These are phyloP conservation scores for Emergomyces orientalis DNA, from an alignment of 2,329 filamentous ascomycete genomes.

Conservation along the genomic window DNA sequence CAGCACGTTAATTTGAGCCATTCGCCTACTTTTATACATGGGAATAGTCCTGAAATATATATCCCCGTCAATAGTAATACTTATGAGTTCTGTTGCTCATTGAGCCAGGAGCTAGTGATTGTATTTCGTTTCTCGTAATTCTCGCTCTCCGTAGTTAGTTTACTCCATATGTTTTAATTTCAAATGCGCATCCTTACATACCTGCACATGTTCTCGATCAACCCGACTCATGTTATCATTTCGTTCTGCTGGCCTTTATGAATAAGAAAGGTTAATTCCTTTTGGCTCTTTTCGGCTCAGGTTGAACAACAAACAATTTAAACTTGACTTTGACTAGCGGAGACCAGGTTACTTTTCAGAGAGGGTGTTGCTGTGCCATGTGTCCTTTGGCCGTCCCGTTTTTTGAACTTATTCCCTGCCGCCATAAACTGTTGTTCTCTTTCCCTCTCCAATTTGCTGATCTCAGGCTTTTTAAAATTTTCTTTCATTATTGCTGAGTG, in stretches of 20 bases:
- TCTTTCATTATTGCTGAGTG: neutral
- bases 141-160: neutral
- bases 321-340: neutral
- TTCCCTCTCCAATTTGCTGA: neutral
- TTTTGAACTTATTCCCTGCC: neutral
- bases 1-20: neutral
- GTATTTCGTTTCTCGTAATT: slow-evolving; percentile 2
- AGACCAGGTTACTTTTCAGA: neutral
- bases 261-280: neutral
- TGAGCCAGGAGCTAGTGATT: neutral
- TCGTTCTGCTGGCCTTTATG: neutral
- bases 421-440: neutral
- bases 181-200: no score
- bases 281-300: neutral
- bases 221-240: no score
- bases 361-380: neutral
- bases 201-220: no score
- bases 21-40: neutral
- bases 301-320: neutral
- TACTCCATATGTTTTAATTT: no score
- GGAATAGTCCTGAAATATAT: neutral
- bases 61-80: neutral
- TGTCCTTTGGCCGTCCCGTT: neutral
- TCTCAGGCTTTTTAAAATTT: neutral
- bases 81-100: neutral